Base-by-base conservation (phyloP, 2,329 filamentous ascomycete species). In the Colletotrichum neosansevieriae region DNA sequence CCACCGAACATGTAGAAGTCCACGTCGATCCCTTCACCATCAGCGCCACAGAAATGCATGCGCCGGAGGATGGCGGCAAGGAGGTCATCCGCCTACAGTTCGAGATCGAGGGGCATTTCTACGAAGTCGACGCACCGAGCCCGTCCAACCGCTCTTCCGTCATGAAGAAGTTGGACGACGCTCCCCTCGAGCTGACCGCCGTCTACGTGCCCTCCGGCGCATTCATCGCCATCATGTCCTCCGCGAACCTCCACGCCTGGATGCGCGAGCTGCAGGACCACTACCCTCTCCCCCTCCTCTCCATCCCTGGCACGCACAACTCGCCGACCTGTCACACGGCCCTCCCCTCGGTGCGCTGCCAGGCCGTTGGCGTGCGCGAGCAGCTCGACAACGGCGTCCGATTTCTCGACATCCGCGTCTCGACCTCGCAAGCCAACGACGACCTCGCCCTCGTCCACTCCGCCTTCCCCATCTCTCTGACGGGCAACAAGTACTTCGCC, bases 281-380 rank as follows among this genome's bases (percentile, higher is more conserved):
- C 19, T 91, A 89, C 58, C 89, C 93, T 1, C 84, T 98, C 4
- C 92, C 93, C 1, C 86, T 91, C 3, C 88, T 99, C 57, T 96
- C 92, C 57, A 96, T 98, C 71, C 96, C 96, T 0, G 96, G 96
- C 71, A 98, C 96, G 0, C 96, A 99, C 84, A 98, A 99, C 81
- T 93, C 92, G 17, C 93, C 96, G 6, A 97, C 94, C 10, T 91
- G 88, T 81, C 86, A 97, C 83, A 86, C 88, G 56, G 94, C 96
- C 12, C 86, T 98, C 5, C 96, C 96, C 1, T 97, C 94, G 1
- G 96, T 98, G 42, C 92, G 96, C 44, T 98, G 96, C 79, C 96
- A 99, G 81, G 91, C 92, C 38, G 93, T 94, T 17, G 84, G 88
- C 69, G 86, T 97, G 5, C 84, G 85, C 56, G 88, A 91, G 60